A percentile compares a stretch with the other conserved stretches of the same genome.
Evolutionary conservation across 2,329 filamentous ascomycete species (phyloP).

Genomic region (Lasiodiplodia sp.): DNA sequence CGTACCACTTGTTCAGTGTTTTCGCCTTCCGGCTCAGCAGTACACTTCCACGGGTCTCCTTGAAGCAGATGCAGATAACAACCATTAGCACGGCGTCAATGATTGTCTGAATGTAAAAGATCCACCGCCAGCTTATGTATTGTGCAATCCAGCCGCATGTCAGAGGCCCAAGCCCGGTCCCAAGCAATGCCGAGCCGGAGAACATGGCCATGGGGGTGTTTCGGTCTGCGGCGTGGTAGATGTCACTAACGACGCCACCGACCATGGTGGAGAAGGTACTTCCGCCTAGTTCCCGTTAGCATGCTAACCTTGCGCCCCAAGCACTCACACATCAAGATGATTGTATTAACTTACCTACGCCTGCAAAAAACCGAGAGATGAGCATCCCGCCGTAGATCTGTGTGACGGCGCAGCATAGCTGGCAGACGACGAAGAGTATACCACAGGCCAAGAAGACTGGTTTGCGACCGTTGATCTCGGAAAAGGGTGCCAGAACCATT

Average conservation of each 20-base stretch:
- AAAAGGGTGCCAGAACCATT: constrained; percentile 88
- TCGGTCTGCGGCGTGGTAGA: constrained; percentile 78
- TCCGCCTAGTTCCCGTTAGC: constrained; percentile 57
- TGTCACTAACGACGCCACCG: constrained; percentile 87
- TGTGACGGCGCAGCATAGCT: constrained; percentile 77
- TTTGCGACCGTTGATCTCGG: constrained; percentile 85
- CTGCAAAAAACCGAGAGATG: constrained; percentile 76
- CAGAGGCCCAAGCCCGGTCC: constrained; percentile 80
- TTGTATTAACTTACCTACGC: constrained; percentile 53
- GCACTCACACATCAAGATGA: background rate
- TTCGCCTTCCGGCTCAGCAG: constrained; percentile 78
- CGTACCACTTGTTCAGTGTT: constrained; percentile 80
- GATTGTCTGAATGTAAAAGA: constrained; percentile 87
- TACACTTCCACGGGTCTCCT: constrained; percentile 83
- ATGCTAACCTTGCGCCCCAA: background rate
- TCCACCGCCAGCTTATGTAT: constrained; percentile 78
- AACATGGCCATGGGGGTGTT: constrained; percentile 93
- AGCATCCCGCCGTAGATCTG: constrained; percentile 75
- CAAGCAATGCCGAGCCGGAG: constrained; percentile 77
- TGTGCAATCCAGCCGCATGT: constrained; percentile 74
- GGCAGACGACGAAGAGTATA: constrained; percentile 73
- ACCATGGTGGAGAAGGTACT: constrained; percentile 88
- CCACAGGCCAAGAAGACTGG: constrained; percentile 82
- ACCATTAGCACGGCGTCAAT: constrained; percentile 68
- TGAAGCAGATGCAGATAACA: constrained; percentile 73